Conservation (phyloP, 2,329 filamentous ascomycete genomes). For the Teratosphaeria epicoccoides region DNA sequence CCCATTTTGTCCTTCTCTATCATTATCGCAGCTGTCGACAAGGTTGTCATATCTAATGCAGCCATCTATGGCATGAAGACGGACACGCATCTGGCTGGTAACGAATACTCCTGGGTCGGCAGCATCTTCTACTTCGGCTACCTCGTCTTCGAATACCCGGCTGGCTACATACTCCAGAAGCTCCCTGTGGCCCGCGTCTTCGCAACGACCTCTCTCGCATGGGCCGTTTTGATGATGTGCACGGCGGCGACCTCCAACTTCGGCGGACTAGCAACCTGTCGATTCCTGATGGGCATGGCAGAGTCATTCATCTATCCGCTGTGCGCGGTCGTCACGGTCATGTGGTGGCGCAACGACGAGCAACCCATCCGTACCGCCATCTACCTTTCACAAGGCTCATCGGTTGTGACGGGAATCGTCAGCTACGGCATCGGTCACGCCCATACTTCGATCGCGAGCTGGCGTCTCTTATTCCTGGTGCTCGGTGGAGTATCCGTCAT, state of each 20-base stretch:
- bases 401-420: neutral
- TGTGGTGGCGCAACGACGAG: conserved; percentile 31
- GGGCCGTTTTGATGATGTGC: conserved; percentile 33
- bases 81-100: conserved; percentile 36
- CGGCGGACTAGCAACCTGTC: conserved; percentile 27
- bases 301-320: conserved; percentile 29
- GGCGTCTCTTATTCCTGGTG: conserved; percentile 4
- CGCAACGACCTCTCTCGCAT: conserved; percentile 31
- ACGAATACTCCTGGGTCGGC: conserved; percentile 31
- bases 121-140: conserved; percentile 42
- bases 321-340: conserved; percentile 27
- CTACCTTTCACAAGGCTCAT: conserved; percentile 31
- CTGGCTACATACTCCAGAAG: conserved; percentile 35
- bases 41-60: conserved; percentile 2
- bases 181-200: conserved; percentile 38
- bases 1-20: conserved; percentile 1
- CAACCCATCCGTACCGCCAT: conserved; percentile 32
- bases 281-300: conserved; percentile 28
- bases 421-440: conserved; percentile 20
- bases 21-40: conserved; percentile 2
- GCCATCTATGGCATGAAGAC: conserved; percentile 18
- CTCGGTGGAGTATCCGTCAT: neutral
- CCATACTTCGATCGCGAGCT: conserved; percentile 16
- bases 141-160: conserved; percentile 36
- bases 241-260: conserved; percentile 32